Evolutionary conservation across 75 land plant species (phyloP), one percentile per base, ranked within the genome.

Genomic region (Chamaecyparis obtusa): DNA sequence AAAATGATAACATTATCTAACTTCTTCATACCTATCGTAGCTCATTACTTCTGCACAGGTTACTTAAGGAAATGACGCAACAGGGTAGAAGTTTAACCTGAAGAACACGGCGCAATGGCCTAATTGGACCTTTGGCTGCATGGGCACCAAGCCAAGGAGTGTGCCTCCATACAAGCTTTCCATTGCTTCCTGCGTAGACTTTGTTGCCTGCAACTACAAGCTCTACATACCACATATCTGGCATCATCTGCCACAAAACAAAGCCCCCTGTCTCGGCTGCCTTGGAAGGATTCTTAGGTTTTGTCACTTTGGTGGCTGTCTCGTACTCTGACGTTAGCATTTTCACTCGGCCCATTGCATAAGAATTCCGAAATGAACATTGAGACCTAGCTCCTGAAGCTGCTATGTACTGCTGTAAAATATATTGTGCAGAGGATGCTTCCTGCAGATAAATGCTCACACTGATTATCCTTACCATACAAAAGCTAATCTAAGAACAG

Each of bases 131-230:
- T 87, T 93, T 95, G 46, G 96, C 94, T 67, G 96, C 96, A 91
- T 95, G 97, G 36, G 96, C 95, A 54, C 97, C 97, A 57, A 93
- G 92, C 97, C 97, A 95, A 24, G 97, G 96, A 13, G 95, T 94
- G 81, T 94, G 94, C 72, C 97, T 90, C 97, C 97, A 95, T 0
- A 95, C 94, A 46, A 94, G 89, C 88, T 91, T 89, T 27, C 97
- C 97, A 86, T 95, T 91, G 87, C 92, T 89, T 13, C 93, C 93
- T 24, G 93, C 93, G 77, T 85, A 87, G 27, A 92, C 86, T 51
- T 92, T 95, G 90, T 92, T 92, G 21, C 94, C 95, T 67, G 91
- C 95, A 33, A 93, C 91, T 24, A 91, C 96, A 67, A 95, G 93
- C 91, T 95, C 95, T 39, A 95, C 93, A 84, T 94, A 91, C 97